Base-by-base conservation (phyloP, 2,329 filamentous ascomycete genomes). In the Penicillium sp. region DNA sequence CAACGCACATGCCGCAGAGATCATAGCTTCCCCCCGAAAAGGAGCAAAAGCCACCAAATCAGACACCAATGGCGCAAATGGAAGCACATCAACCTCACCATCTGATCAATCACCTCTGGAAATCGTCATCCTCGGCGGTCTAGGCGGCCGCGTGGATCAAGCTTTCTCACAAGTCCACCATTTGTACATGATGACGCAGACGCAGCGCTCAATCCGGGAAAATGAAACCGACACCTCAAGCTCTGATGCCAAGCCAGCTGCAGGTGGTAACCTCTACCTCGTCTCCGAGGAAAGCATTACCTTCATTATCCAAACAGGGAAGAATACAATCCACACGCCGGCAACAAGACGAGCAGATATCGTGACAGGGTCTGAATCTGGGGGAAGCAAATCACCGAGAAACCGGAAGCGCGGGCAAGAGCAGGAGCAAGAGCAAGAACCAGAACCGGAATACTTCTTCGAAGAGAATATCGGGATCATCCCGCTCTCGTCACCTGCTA, bases 141-240 rank as follows among this genome's bases (percentile, higher is more conserved):
- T 97, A 0, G 91, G 90, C 41, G 94, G 94, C 7, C 86, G 94
- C 31, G 89, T 97, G 16, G 94, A 99, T 72, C 94, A 99, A 71
- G 93, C 88, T 2, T 81, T 99, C 46, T 91, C 90, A 54, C 86
- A 96, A 65, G 81, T 99, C 50, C 90, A 96, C 70, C 90, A 97
- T 69, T 80, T 97, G 44, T 92, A 82, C 54, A 74, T 78, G 55
- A 81, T 72, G 61, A 68, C 61, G 6, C 56, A 80, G 62, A 74
- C 79, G 10, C 66, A 58, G 31, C 51, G 59, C 23, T 46, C 60
- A 57, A 27, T 58, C 46, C 56, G 48, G 32, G 41, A 56, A 35
- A 48, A 52, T 0, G 27, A 52, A 40, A 16, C 23, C 15, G 39
- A 52, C 23, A 34, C 50, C 16, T 6, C 46, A 16, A 32, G 40